Evolutionary conservation across 805 yeast species (phyloP).

Genomic region (Nakazawaea wyomingensis): DNA sequence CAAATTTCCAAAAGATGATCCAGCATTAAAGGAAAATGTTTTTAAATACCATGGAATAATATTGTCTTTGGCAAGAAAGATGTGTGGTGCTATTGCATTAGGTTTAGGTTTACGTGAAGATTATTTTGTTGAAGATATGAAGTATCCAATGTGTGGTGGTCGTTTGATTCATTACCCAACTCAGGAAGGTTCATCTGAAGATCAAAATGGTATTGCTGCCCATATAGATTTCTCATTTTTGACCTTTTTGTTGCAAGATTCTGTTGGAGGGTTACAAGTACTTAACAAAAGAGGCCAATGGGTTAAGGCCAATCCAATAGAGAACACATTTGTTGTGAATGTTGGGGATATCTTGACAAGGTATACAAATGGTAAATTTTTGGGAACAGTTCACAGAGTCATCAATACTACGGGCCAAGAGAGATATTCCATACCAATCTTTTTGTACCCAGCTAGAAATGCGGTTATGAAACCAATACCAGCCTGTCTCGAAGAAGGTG

Average conservation of each 20-base stretch:
- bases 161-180: slow-evolving; percentile 31
- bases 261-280: slow-evolving; percentile 34
- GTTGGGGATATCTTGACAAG: slow-evolving; percentile 34
- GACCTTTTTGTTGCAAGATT: slow-evolving; percentile 31
- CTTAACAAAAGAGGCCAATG: slow-evolving; percentile 26
- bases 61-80: slow-evolving; percentile 20
- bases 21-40: slow-evolving; percentile 20
- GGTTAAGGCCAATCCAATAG: slow-evolving; percentile 29
- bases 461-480: slow-evolving; percentile 19
- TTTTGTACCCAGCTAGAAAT: slow-evolving; percentile 20
- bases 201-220: slow-evolving; percentile 32
- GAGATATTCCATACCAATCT: slow-evolving; percentile 26
- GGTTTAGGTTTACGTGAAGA: slow-evolving; percentile 25
- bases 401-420: slow-evolving; percentile 23
- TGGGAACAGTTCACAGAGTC: slow-evolving; percentile 35
- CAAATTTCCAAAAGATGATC: slow-evolving; percentile 24
- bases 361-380: slow-evolving; percentile 32
- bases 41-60: slow-evolving; percentile 20
- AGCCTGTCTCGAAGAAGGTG: slow-evolving; percentile 15
- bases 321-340: slow-evolving; percentile 30
- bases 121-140: slow-evolving; percentile 21
- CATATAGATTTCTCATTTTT: slow-evolving; percentile 34
- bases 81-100: slow-evolving; percentile 24
- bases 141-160: slow-evolving; percentile 24
- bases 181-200: slow-evolving; percentile 22